Evolutionary conservation across 768 basidiomycete species (phyloP).

Genomic region (Leucocoprinus leucothites): DNA sequence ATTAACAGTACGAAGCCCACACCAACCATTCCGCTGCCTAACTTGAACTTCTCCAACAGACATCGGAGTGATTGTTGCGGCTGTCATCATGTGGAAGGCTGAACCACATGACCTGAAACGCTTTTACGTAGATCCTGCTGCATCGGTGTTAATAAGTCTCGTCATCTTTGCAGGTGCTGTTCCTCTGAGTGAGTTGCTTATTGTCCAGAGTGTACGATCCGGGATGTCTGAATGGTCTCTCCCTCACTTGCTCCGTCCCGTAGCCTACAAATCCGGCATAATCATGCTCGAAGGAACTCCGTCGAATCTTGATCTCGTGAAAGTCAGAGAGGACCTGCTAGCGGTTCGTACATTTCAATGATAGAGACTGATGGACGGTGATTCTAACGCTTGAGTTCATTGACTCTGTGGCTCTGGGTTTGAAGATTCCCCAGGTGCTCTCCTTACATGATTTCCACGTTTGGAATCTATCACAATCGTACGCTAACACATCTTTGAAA

Average conservation of each 20-base stretch:
- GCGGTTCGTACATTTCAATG: conserved; percentile 28
- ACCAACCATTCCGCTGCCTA: no score
- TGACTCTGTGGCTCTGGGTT: background rate
- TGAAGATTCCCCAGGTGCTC: conserved; percentile 40
- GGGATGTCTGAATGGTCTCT: no score
- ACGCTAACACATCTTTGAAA: conserved; percentile 16
- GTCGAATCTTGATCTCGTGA: conserved; percentile 42
- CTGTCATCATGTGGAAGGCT: conserved; percentile 44
- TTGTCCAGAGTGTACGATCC: background rate
- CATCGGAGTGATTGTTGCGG: conserved; percentile 51
- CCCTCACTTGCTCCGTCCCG: background rate
- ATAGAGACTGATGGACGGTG: background rate
- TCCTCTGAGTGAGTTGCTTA: conserved; percentile 40
- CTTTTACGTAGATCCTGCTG: conserved; percentile 54
- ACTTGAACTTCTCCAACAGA: conserved; percentile 27
- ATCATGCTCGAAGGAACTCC: conserved; percentile 53
- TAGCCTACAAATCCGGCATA: conserved; percentile 44
- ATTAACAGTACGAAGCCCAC: conserved; percentile 40
- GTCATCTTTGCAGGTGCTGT: conserved; percentile 53
- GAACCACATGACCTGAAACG: conserved; percentile 29
- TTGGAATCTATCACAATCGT: conserved; percentile 56
- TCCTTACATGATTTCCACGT: conserved; percentile 52
- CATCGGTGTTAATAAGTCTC: conserved; percentile 45
- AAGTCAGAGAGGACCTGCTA: conserved; percentile 45
- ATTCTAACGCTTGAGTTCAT: background rate